These are phyloP conservation scores for Dimargaris cristalligena DNA, from an alignment of 192 early-diverging fungal species.

Conservation along the genomic window DNA sequence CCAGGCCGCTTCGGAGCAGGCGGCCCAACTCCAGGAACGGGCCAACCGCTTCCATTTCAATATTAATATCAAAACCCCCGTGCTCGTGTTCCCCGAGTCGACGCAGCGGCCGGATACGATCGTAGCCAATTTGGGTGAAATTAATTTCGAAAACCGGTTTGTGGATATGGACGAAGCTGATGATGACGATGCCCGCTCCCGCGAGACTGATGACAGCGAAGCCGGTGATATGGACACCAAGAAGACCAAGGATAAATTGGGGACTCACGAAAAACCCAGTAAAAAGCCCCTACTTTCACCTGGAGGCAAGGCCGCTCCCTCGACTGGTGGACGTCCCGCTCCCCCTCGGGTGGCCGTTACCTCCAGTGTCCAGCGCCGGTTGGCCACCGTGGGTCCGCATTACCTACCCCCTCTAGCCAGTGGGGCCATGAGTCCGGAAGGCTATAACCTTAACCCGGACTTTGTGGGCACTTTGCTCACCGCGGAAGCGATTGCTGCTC, in stretches of 20 bases:
- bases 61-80: conserved; percentile 65
- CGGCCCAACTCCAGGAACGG: conserved; percentile 57
- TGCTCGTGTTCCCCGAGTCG: conserved; percentile 61
- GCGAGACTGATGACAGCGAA: conserved; percentile 3
- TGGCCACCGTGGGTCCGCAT: conserved; percentile 8
- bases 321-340: too few relatives aligned
- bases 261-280: background rate
- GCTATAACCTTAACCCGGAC: background rate
- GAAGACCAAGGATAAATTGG: too few relatives aligned
- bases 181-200: too few relatives aligned
- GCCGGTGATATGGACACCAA: too few relatives aligned
- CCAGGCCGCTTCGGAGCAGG: conserved; percentile 59
- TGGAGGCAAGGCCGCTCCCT: too few relatives aligned
- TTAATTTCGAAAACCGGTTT: conserved; percentile 69
- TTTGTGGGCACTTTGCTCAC: background rate
- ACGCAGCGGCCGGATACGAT: conserved; percentile 42
- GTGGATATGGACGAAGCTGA: conserved; percentile 29
- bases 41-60: conserved; percentile 70
- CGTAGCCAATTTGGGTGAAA: conserved; percentile 66
- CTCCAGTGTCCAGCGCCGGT: background rate
- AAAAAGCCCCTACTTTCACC: too few relatives aligned
- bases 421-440: conserved; percentile 6
- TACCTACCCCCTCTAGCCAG: background rate
- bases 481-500: background rate
- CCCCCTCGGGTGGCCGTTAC: too few relatives aligned